These are phyloP conservation scores for Cylindrotheca fusiformis DNA, from an alignment of 108 stramenopile genomes.

Conservation along the genomic window DNA sequence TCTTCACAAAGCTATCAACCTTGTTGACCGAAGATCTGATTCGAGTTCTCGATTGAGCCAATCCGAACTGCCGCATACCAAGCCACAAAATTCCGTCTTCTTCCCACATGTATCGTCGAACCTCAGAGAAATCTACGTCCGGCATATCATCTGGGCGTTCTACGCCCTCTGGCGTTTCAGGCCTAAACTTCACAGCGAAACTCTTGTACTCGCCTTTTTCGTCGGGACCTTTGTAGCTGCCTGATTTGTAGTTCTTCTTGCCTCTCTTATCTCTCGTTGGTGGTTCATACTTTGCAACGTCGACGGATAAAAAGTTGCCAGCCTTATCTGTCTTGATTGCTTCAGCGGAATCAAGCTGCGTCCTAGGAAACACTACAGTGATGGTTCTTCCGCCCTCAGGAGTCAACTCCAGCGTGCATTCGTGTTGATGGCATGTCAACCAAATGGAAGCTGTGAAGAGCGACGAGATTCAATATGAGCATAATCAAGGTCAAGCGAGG, in stretches of 20 bases:
- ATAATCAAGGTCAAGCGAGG: neutral
- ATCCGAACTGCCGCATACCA: slow-evolving; percentile 63
- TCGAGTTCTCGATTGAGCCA: slow-evolving; percentile 54
- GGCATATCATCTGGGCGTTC: slow-evolving; percentile 17
- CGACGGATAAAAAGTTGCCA: slow-evolving; percentile 34
- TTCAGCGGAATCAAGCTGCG: slow-evolving; percentile 59
- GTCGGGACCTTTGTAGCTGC: slow-evolving; percentile 61
- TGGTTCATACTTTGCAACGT: slow-evolving; percentile 33
- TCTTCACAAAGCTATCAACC: slow-evolving; percentile 63
- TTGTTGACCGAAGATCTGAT: slow-evolving; percentile 56
- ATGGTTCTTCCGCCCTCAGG: slow-evolving; percentile 26
- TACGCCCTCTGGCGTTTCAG: slow-evolving; percentile 6
- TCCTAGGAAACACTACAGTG: slow-evolving; percentile 32
- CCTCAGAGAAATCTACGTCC: slow-evolving; percentile 7
- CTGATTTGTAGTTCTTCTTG: slow-evolving; percentile 38
- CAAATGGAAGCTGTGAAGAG: slow-evolving; percentile 37
- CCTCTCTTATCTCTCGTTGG: slow-evolving; percentile 20
- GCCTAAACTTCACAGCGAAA: slow-evolving; percentile 40
- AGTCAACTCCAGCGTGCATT: slow-evolving; percentile 43
- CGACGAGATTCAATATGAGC: neutral
- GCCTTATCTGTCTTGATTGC: slow-evolving; percentile 49
- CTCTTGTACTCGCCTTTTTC: slow-evolving; percentile 56
- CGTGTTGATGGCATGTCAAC: slow-evolving; percentile 44
- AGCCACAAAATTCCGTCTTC: slow-evolving; percentile 18
- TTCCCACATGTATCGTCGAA: slow-evolving; percentile 4